Conservation (phyloP, 768 basidiomycete species). For the Boletus rubropictus region DNA sequence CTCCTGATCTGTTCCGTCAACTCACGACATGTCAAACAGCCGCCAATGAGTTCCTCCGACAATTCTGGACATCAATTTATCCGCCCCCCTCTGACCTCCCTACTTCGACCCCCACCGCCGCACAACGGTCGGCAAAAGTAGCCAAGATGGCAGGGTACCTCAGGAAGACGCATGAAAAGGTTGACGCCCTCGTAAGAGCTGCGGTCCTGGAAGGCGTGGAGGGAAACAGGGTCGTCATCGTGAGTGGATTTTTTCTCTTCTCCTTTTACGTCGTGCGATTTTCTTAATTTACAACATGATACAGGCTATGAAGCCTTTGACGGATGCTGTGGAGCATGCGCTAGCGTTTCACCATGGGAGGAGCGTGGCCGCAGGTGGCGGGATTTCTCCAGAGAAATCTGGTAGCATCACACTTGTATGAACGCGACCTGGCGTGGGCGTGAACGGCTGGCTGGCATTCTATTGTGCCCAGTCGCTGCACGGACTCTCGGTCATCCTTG, state of each 20-base stretch:
- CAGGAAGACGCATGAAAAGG: slow-evolving; percentile 73
- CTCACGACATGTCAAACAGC: slow-evolving; percentile 89
- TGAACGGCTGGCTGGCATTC: not conserved
- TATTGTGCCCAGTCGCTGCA: not conserved
- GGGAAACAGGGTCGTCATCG: slow-evolving; percentile 54
- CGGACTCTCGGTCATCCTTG: not conserved
- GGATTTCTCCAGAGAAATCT: slow-evolving; percentile 5
- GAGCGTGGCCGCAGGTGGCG: slow-evolving; percentile 10
- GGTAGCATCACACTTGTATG: slow-evolving; percentile 9
- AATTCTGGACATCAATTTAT: slow-evolving; percentile 88
- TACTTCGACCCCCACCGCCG: slow-evolving; percentile 47
- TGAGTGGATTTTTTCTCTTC: slow-evolving; percentile 33
- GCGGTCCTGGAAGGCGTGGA: slow-evolving; percentile 62
- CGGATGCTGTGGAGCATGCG: slow-evolving; percentile 70
- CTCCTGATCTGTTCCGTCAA: slow-evolving; percentile 69
- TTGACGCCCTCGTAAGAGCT: slow-evolving; percentile 64
- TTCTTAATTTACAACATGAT: not conserved
- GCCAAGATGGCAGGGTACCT: slow-evolving; percentile 87
- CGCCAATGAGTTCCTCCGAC: slow-evolving; percentile 92
- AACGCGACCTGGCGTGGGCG: not conserved
- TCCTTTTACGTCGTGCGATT: not conserved
- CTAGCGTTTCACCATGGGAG: slow-evolving; percentile 51
- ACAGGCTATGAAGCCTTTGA: slow-evolving; percentile 72
- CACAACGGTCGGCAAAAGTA: slow-evolving; percentile 71
- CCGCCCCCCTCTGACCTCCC: slow-evolving; percentile 61